Percentiles rank a stretch among this genome's conserved stretches.
phyloP scores from a whole-genome alignment of 1,284 basidiomycete genomes.

The Thelephora terrestris region DNA sequence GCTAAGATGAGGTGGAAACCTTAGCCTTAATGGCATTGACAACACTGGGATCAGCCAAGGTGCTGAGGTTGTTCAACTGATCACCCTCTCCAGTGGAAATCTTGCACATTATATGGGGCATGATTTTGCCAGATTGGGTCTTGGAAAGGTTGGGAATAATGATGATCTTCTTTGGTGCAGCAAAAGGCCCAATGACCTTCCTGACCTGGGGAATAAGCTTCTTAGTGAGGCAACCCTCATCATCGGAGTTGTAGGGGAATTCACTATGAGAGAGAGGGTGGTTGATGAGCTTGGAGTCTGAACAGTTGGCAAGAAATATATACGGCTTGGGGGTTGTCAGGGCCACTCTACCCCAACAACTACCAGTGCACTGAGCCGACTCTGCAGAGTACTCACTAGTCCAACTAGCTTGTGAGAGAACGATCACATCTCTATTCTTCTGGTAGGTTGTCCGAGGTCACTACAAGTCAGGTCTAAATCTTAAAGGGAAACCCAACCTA shows the following conservation, averaged over 20 bases:
- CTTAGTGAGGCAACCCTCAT: slow-evolving; percentile 70
- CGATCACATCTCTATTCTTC: too few species aligned
- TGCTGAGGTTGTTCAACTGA: too few species aligned
- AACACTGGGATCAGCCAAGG: slow-evolving; percentile 75
- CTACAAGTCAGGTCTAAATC: too few species aligned
- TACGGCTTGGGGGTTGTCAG: too few species aligned
- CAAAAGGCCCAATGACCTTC: too few species aligned
- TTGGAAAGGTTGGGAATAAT: slow-evolving; percentile 87
- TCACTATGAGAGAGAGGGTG: slow-evolving; percentile 43
- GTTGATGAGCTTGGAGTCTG: neutral
- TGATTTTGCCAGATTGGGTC: slow-evolving; percentile 94
- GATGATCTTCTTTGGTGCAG: slow-evolving; percentile 88
- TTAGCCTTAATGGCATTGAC: slow-evolving; percentile 76
- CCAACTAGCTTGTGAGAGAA: too few species aligned
- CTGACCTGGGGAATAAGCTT: slow-evolving; percentile 91
- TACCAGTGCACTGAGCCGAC: too few species aligned
- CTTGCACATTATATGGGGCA: slow-evolving; percentile 92
- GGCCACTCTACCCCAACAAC: too few species aligned
- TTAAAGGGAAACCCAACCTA: too few species aligned
- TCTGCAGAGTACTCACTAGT: too few species aligned
- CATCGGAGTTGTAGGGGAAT: slow-evolving; percentile 61
- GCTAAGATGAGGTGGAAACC: slow-evolving; percentile 33
- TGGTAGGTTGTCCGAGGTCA: too few species aligned
- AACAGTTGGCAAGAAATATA: slow-evolving; percentile 1
- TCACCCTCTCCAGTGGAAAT: too few species aligned